These are phyloP conservation scores for Taiozyma onychis DNA, from an alignment of 1,139 yeast species.

Conservation along the genomic window DNA sequence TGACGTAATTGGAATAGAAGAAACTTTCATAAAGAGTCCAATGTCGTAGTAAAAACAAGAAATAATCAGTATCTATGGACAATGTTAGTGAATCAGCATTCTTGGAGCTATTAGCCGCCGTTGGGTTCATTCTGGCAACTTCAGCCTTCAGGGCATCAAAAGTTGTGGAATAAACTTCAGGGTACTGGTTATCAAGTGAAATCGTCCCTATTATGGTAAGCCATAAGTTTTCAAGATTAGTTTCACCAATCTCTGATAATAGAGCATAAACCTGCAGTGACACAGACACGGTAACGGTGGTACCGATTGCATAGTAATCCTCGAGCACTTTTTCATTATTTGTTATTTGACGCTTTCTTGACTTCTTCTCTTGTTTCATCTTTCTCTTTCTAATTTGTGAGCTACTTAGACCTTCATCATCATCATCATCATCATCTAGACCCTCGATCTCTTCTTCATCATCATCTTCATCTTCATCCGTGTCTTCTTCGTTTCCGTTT, in stretches of 20 bases:
- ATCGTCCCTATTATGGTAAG: constrained; percentile 84
- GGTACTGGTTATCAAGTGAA: constrained; percentile 68
- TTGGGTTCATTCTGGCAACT: constrained; percentile 61
- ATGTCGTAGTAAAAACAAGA: constrained; percentile 80
- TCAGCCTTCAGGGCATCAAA: constrained; percentile 79
- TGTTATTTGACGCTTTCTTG: constrained; percentile 30
- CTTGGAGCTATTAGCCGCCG: constrained; percentile 29
- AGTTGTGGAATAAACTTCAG: constrained; percentile 68
- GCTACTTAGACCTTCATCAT: constrained; percentile 28
- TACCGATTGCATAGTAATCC: constrained; percentile 75
- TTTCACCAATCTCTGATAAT: constrained; percentile 74
- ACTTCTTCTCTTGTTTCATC: constrained; percentile 31
- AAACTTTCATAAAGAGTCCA: constrained; percentile 93
- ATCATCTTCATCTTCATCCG: constrained; percentile 28
- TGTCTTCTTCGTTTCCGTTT: constrained; percentile 25
- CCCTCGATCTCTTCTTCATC: constrained; percentile 26
- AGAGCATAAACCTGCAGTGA: constrained; percentile 78
- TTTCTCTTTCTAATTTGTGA: constrained; percentile 29
- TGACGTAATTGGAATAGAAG: constrained; percentile 82
- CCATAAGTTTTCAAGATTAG: constrained; percentile 73
- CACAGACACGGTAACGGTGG: constrained; percentile 68
- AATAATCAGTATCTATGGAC: constrained; percentile 75
- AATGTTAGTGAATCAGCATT: constrained; percentile 63
- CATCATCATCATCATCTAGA: constrained; percentile 29
- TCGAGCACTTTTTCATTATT: constrained; percentile 54